Base-by-base conservation (phyloP, 2,329 filamentous ascomycete genomes). In the Talaromyces verruculosus region DNA sequence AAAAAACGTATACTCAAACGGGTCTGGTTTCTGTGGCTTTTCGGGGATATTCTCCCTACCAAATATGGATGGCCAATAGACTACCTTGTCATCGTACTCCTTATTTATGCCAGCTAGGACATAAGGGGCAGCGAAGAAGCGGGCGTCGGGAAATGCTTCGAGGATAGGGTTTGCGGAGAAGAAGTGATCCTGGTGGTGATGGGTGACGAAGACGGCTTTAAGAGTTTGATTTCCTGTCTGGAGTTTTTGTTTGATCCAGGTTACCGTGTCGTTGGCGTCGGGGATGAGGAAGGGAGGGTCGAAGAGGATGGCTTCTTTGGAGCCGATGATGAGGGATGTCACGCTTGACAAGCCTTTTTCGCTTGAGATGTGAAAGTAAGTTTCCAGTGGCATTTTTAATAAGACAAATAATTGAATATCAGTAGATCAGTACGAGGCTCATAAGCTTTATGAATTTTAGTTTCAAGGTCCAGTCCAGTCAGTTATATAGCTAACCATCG, bases 131-230 rank as follows among this genome's bases (percentile, higher is more conserved):
- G 49, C 49, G 28, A 53, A 53, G 49, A 53, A 53, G 1, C 28
- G 25, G n/a, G 49, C 28, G 3, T 53, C 49, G 7, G 49, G 49
- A 33, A 53, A 53, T 33, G 49, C 49, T 13, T 53, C 49, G 15
- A 53, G 49, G 25, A 53, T 53, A 1, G 49, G 49, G 43, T 76
- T 75, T 28, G 72, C 71, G 5, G 72, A 69, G 68, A 75, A 75
- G 65, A 74, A 77, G 68, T 78, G 74, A 66, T 77, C 74, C 5
- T 75, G 74, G 62, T 76, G 75, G 61, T 77, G 76, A 65, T 77
- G 75, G 6, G 75, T 77, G 22, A 75, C 69, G 63, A 77, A 77
- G 41, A 78, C 68, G 4, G 73, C 75, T 53, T 70, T 71, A 6
- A 77, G 61, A 0, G 73, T 70, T 2, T 70, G 58, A 4, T 59